Base-by-base conservation (phyloP, 139 green algal species). In the Micractinium conductrix region DNA sequence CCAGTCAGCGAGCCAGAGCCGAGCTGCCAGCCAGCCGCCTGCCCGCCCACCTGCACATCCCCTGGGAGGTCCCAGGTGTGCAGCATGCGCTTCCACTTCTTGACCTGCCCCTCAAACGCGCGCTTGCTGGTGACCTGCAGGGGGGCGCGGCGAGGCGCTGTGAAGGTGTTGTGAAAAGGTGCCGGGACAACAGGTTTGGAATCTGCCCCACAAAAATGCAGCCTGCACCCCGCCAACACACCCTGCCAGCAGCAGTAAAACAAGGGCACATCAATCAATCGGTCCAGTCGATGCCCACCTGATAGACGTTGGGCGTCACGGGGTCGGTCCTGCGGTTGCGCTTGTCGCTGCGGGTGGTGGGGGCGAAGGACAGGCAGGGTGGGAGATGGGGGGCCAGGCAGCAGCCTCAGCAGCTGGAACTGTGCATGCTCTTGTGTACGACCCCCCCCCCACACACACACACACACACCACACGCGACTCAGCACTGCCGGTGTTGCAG, bases 291-390 rank as follows among this genome's bases (percentile, higher is more conserved):
- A 58, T 2, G 43, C 40, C 7, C 48, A 91, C 90, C 42, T 90
- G 79, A n/a, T 88, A 76, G 21, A 92, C 87, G 40, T 95, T 91
- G 19, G 93, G 93, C 7, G 93, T 96, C 7, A 67, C 43, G 4
- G 93, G 91, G 81, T 95, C 75, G 17, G 35, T n/a, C n/a, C 30
- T 79, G 37, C 22, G 53, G 71, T 80, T 85, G 19, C 92, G 86
- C 40, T 78, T 68, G 19, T 92, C 30, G 79, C 91, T 94, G 90
- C 60, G 63, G 37, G n/a, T n/a, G n/a, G n/a, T n/a, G n/a, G n/a
- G n/a, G n/a, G n/a, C n/a, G n/a, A n/a, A n/a, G n/a, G n/a, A n/a
- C n/a, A n/a, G n/a, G n/a, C n/a, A n/a, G n/a, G n/a, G n/a, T n/a
- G n/a, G n/a, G n/a, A n/a, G n/a, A n/a, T n/a, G n/a, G n/a, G n/a